A percentile compares a stretch with the other conserved stretches of the same genome.
Evolutionary conservation across 2,329 filamentous ascomycete genomes (phyloP).

Genomic region (Neofusicoccum sp.): DNA sequence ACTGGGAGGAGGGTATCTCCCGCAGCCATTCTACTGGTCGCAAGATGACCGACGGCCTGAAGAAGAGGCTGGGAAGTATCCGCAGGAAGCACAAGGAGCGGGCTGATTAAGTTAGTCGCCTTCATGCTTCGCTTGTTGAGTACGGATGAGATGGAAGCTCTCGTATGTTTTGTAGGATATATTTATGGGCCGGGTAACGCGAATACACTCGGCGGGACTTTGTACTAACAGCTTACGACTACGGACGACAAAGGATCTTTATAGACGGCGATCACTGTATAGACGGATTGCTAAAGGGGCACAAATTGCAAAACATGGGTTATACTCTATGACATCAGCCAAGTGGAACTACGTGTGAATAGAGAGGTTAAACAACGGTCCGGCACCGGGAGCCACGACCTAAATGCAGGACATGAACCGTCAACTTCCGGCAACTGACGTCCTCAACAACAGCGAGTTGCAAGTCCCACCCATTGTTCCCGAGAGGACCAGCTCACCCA

Average conservation of each 20-base stretch:
- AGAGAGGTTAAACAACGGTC: too few species aligned
- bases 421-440: not conserved
- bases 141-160: too few species aligned
- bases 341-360: too few species aligned
- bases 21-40: constrained; percentile 39
- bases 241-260: not conserved
- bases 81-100: constrained; percentile 33
- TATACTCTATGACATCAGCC: not conserved
- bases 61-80: constrained; percentile 49
- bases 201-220: not conserved
- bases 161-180: constrained; percentile 7
- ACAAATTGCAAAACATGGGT: not conserved
- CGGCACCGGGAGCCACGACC: too few species aligned
- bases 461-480: too few species aligned
- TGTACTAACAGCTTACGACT: constrained; percentile 5
- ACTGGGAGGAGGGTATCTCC: constrained; percentile 26
- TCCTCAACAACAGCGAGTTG: not conserved
- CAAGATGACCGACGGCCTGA: constrained; percentile 39
- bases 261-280: not conserved
- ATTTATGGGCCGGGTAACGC: not conserved
- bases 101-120: not conserved
- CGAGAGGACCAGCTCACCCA: too few species aligned
- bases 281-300: not conserved
- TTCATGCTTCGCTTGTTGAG: too few species aligned
- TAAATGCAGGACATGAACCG: too few species aligned